These are phyloP conservation scores for Teunomyces pallodes DNA, from an alignment of 805 yeast species.

Conservation along the genomic window DNA sequence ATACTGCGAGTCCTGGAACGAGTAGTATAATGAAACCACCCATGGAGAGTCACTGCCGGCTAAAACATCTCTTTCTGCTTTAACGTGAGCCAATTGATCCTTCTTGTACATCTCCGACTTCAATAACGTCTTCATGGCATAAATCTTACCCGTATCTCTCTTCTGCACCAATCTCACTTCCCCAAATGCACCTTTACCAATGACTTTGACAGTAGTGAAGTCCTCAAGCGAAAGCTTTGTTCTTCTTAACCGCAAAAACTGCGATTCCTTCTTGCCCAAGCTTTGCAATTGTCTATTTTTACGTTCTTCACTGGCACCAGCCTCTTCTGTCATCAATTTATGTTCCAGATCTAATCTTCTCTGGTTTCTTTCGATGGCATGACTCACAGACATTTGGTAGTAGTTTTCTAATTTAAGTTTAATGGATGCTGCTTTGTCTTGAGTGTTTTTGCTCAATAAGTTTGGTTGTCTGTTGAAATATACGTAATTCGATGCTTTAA, in stretches of 20 bases:
- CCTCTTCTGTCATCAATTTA: slow-evolving; percentile 62
- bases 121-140: slow-evolving; percentile 89
- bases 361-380: slow-evolving; percentile 94
- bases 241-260: slow-evolving; percentile 78
- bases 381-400: slow-evolving; percentile 80
- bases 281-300: slow-evolving; percentile 77
- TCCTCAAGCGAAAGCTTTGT: slow-evolving; percentile 81
- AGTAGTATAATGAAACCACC: slow-evolving; percentile 81
- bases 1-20: slow-evolving; percentile 76
- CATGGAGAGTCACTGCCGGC: slow-evolving; percentile 88
- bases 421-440: slow-evolving; percentile 81
- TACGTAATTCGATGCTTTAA: slow-evolving; percentile 46
- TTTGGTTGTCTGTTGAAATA: slow-evolving; percentile 84
- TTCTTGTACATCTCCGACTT: slow-evolving; percentile 93
- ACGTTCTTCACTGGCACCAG: slow-evolving; percentile 72
- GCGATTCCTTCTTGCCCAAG: slow-evolving; percentile 86
- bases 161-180: slow-evolving; percentile 94
- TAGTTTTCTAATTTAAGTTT: slow-evolving; percentile 80
- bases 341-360: slow-evolving; percentile 84
- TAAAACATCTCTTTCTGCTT: slow-evolving; percentile 92
- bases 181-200: slow-evolving; percentile 97
- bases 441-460: slow-evolving; percentile 65
- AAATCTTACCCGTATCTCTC: slow-evolving; percentile 85
- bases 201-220: slow-evolving; percentile 82
- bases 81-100: slow-evolving; percentile 92